Conservation (phyloP, 768 basidiomycete genomes). For the Psilocybe sp. region DNA sequence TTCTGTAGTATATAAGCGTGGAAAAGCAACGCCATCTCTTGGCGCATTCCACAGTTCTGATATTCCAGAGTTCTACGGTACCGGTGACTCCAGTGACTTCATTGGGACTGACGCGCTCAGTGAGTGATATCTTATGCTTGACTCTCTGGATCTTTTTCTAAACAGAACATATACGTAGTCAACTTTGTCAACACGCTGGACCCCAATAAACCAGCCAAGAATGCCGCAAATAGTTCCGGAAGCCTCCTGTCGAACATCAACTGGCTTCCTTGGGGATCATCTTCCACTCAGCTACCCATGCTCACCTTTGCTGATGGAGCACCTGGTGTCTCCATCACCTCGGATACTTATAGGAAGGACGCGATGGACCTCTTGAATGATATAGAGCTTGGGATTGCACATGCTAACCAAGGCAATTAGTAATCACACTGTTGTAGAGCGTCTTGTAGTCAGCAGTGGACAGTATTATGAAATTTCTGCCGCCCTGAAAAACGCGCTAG, state of each 20-base stretch:
- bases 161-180: constrained; percentile 12
- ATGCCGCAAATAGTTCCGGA: no score
- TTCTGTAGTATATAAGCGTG: constrained; percentile 14
- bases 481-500: no score
- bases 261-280: constrained; percentile 14
- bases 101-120: background rate
- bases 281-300: constrained; percentile 11
- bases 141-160: no score
- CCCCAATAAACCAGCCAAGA: constrained; percentile 4
- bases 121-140: no score
- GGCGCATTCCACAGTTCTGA: constrained; percentile 11
- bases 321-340: constrained; percentile 11
- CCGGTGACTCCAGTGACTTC: constrained; percentile 18
- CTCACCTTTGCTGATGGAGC: constrained; percentile 23
- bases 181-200: constrained; percentile 12
- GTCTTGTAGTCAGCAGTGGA: no score
- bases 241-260: background rate
- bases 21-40: background rate
- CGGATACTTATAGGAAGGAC: constrained; percentile 20
- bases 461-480: no score
- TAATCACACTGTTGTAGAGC: no score
- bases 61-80: constrained; percentile 10
- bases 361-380: constrained; percentile 20
- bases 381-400: background rate
- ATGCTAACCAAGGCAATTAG: no score